Conservation (phyloP, 2,329 filamentous ascomycete genomes). For the Pestalotiopsis sp. region DNA sequence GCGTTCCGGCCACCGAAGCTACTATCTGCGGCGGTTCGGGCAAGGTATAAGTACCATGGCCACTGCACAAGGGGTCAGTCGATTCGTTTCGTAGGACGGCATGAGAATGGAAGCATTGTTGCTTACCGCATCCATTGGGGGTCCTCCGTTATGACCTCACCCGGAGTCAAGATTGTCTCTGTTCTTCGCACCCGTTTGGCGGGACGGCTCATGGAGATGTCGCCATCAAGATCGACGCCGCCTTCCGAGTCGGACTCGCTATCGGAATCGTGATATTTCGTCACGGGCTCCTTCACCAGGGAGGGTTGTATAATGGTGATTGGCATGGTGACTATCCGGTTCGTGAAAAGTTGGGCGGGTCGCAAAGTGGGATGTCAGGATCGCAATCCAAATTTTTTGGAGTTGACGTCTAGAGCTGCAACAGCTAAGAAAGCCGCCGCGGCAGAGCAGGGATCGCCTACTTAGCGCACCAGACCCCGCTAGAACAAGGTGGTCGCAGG, state of each 20-base stretch:
- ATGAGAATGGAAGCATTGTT: neutral
- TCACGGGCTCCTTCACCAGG: conserved; percentile 16
- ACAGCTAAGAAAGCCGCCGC: neutral
- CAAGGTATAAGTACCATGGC: conserved; percentile 87
- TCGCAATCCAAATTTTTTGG: conserved; percentile 17
- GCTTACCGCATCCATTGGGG: conserved; percentile 91
- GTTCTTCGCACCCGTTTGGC: conserved; percentile 40
- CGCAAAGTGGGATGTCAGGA: neutral
- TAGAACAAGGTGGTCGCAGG: neutral
- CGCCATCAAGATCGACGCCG: conserved; percentile 48
- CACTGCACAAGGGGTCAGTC: conserved; percentile 51
- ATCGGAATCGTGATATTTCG: conserved; percentile 9
- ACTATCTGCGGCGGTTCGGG: conserved; percentile 70
- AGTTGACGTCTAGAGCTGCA: conserved; percentile 12
- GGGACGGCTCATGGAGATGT: conserved; percentile 46
- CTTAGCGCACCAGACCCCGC: conserved; percentile 7
- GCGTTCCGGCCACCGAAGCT: conserved; percentile 86
- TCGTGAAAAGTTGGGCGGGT: neutral
- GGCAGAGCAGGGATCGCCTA: neutral
- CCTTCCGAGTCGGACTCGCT: conserved; percentile 45
- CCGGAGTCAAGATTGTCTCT: conserved; percentile 77
- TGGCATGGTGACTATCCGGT: conserved; percentile 27
- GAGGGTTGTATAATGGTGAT: conserved; percentile 37
- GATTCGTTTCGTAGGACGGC: neutral
- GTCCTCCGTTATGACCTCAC: conserved; percentile 85